A percentile compares a stretch with the other conserved stretches of the same genome.
These are phyloP conservation scores for Tephrocybe sp. DNA, from an alignment of 768 basidiomycete species.

Conservation along the genomic window DNA sequence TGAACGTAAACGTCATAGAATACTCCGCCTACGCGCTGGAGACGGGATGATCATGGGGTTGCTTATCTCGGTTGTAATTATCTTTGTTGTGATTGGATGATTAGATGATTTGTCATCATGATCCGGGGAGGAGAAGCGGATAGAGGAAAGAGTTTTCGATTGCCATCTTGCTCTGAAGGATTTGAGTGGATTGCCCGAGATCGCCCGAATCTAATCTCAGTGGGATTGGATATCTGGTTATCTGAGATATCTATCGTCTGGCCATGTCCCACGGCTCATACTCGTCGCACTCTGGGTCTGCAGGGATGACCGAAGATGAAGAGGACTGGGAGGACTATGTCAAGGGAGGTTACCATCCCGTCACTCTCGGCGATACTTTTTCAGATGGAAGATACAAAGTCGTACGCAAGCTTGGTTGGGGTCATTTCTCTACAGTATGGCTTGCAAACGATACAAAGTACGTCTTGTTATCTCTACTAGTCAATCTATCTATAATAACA, in stretches of 20 bases:
- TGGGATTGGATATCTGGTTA: too few species aligned
- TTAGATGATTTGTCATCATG: too few species aligned
- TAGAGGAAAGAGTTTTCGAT: too few species aligned
- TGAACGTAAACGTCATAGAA: too few species aligned
- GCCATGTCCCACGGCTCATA: slow-evolving; percentile 70
- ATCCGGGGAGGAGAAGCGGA: too few species aligned
- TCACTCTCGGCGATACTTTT: slow-evolving; percentile 91
- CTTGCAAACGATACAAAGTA: slow-evolving; percentile 81
- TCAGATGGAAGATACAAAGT: slow-evolving; percentile 85
- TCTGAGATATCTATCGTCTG: neutral
- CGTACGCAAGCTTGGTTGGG: slow-evolving; percentile 94
- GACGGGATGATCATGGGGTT: too few species aligned
- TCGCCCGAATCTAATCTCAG: too few species aligned
- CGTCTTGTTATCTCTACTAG: slow-evolving; percentile 23
- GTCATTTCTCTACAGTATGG: slow-evolving; percentile 95
- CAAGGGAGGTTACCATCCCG: slow-evolving; percentile 86
- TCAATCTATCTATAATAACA: slow-evolving; percentile 11
- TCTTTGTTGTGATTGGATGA: too few species aligned
- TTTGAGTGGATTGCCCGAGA: too few species aligned
- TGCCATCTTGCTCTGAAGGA: too few species aligned
- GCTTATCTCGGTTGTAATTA: too few species aligned
- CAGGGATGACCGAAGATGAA: slow-evolving; percentile 84
- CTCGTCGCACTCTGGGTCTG: slow-evolving; percentile 66
- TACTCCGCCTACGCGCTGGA: too few species aligned
- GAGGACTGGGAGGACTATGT: slow-evolving; percentile 90